A percentile compares a stretch with the other conserved stretches of the same genome.
Evolutionary conservation across 495 filamentous ascomycete genomes (phyloP).

Genomic region (Annulohypoxylon nitens): DNA sequence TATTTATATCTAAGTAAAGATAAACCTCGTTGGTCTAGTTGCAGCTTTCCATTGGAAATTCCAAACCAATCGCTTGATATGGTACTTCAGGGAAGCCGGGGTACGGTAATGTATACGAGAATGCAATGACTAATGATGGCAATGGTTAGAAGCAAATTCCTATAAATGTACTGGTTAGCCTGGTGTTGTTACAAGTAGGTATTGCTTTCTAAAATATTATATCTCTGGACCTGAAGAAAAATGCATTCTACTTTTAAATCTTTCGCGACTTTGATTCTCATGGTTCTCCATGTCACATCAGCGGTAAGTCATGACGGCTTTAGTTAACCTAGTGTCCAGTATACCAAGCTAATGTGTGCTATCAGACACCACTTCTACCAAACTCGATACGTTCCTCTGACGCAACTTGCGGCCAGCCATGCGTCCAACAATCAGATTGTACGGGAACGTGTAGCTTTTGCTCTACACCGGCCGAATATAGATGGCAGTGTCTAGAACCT

Average conservation of each 20-base stretch:
- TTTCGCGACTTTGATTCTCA: not conserved
- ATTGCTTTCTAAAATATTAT: not conserved
- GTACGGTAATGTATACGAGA: not conserved
- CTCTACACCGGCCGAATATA: slow-evolving; percentile 26
- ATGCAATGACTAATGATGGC: not conserved
- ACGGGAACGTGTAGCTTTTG: slow-evolving; percentile 30
- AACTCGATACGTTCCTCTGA: not conserved
- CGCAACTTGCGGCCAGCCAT: not conserved
- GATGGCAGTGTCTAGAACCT: slow-evolving; percentile 17
- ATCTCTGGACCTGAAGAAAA: not conserved
- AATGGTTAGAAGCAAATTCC: not conserved
- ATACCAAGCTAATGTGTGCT: not conserved
- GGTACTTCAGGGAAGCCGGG: not conserved
- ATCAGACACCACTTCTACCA: not conserved
- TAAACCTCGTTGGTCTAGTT: not conserved
- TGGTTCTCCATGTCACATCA: not conserved
- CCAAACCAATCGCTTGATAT: not conserved
- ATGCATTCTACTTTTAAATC: not conserved
- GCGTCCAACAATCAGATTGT: slow-evolving; percentile 19
- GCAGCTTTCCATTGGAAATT: not conserved
- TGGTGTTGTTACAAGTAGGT: not conserved
- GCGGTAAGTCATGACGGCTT: slow-evolving; percentile 9
- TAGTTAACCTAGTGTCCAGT: not conserved
- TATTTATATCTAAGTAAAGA: not conserved
- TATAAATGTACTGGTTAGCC: not conserved